Percentiles rank a stretch among this genome's conserved stretches.
Evolutionary conservation across 345 rosid species (phyloP).

Genomic region (Physaria fendleri): DNA sequence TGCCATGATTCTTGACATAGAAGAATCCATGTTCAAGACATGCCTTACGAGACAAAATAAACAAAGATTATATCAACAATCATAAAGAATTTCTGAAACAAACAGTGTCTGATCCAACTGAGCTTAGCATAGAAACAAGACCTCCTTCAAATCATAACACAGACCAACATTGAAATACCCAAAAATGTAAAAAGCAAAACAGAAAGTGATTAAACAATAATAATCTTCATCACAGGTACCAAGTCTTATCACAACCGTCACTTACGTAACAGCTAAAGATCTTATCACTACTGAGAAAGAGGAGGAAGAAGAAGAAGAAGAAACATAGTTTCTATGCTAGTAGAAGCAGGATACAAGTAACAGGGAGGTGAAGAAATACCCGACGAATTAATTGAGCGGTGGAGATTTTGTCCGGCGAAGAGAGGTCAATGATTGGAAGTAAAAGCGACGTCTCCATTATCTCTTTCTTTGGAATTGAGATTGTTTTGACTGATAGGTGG

Average conservation of each 20-base stretch:
- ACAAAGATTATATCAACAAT: background rate
- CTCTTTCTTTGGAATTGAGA: background rate
- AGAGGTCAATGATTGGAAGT: conserved; percentile 50
- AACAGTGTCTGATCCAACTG: background rate
- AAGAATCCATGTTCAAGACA: conserved; percentile 85
- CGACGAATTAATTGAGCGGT: conserved; percentile 43
- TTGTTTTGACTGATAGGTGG: background rate
- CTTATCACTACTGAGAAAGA: background rate
- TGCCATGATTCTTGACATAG: conserved; percentile 77
- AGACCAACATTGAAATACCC: background rate
- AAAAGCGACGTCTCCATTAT: conserved; percentile 15
- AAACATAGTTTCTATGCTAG: background rate
- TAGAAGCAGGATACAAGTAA: background rate
- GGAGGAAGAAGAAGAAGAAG: background rate
- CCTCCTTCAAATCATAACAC: background rate
- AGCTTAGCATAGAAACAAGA: background rate
- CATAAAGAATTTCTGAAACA: background rate
- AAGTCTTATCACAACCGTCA: background rate
- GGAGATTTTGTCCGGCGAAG: conserved; percentile 41
- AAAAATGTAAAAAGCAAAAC: background rate
- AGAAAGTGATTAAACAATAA: background rate
- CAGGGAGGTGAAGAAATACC: conserved; percentile 30
- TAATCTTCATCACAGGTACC: background rate
- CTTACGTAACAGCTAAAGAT: background rate
- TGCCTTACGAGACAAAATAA: conserved; percentile 43